These are phyloP conservation scores for Xylariomycetidae sp. DNA, from an alignment of 2,329 filamentous ascomycete species.

Conservation along the genomic window DNA sequence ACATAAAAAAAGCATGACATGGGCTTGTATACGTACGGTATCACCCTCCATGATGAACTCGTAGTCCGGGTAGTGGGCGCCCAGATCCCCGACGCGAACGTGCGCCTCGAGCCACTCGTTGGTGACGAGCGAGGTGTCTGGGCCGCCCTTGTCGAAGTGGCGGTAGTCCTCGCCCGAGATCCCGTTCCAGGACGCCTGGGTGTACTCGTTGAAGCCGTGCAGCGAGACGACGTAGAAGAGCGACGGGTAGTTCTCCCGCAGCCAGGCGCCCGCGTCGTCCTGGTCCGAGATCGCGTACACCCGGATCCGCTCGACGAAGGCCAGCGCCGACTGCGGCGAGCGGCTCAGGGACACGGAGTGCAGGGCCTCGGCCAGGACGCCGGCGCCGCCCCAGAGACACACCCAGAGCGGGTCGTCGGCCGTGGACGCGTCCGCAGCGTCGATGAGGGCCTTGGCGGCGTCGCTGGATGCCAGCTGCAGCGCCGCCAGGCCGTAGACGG, in stretches of 20 bases:
- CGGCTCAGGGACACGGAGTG: constrained; percentile 30
- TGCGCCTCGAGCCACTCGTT: constrained; percentile 42
- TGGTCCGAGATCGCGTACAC: constrained; percentile 57
- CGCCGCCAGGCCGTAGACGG: constrained; percentile 22
- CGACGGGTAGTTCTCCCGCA: constrained; percentile 47
- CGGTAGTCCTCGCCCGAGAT: constrained; percentile 46
- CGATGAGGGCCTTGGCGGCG: constrained; percentile 28
- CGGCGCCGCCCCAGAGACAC: constrained; percentile 45
- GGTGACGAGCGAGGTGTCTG: constrained; percentile 37
- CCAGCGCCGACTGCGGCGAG: constrained; percentile 22
- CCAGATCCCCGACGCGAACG: constrained; percentile 37
- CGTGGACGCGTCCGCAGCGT: constrained; percentile 23
- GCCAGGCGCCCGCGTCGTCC: constrained; percentile 53
- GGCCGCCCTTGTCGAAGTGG: constrained; percentile 37
- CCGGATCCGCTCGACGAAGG: constrained; percentile 36
- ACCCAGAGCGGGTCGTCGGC: constrained; percentile 41
- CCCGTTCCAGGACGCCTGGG: constrained; percentile 49
- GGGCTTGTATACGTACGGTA: too few relatives aligned
- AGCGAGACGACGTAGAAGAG: constrained; percentile 52
- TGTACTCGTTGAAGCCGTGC: constrained; percentile 53
- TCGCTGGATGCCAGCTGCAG: constrained; percentile 28
- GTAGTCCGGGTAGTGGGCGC: constrained; percentile 34
- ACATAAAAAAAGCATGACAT: too few relatives aligned
- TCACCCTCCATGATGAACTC: constrained; percentile 43
- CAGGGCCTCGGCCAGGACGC: constrained; percentile 43